Evolutionary conservation across 2,329 filamentous ascomycete genomes (phyloP).

Genomic region (Hortaea werneckii): DNA sequence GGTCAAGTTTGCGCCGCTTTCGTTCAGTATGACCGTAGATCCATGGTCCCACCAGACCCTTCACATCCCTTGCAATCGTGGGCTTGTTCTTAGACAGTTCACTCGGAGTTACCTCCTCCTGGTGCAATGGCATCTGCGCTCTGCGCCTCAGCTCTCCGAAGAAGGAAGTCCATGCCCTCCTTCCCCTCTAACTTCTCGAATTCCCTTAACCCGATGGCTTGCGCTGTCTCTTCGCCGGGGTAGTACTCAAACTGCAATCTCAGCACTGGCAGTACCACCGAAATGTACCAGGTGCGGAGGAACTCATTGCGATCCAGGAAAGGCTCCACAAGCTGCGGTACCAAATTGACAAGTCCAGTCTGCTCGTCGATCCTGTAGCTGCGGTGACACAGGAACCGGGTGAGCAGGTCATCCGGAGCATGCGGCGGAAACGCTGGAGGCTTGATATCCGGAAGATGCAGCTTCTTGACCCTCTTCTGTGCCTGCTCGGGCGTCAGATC

Average conservation of each 20-base stretch:
- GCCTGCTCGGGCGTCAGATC: slow-evolving; percentile 54
- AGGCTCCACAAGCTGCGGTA: slow-evolving; percentile 57
- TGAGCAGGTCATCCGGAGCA: slow-evolving; percentile 45
- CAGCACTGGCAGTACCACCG: slow-evolving; percentile 57
- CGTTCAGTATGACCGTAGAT: slow-evolving; percentile 55
- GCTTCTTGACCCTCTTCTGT: slow-evolving; percentile 51
- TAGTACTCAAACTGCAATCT: slow-evolving; percentile 63
- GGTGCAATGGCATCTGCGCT: slow-evolving; percentile 22
- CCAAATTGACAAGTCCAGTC: slow-evolving; percentile 59
- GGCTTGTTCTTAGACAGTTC: background rate
- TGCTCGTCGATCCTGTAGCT: slow-evolving; percentile 60
- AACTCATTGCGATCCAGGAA: slow-evolving; percentile 54
- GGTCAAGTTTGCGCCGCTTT: slow-evolving; percentile 30
- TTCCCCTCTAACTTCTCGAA: slow-evolving; percentile 54
- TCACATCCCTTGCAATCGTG: slow-evolving; percentile 50
- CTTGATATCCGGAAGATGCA: slow-evolving; percentile 51
- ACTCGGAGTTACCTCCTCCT: slow-evolving; percentile 3
- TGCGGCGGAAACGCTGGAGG: slow-evolving; percentile 40
- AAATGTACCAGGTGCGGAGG: slow-evolving; percentile 59
- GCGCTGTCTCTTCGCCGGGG: slow-evolving; percentile 40
- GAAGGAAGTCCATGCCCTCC: slow-evolving; percentile 50
- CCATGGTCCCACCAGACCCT: slow-evolving; percentile 63
- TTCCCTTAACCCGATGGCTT: slow-evolving; percentile 47
- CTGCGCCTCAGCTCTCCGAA: slow-evolving; percentile 45
- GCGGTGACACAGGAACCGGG: slow-evolving; percentile 57